Evolutionary conservation across 768 basidiomycete genomes (phyloP).

Genomic region (Pleurotus ostreatus): DNA sequence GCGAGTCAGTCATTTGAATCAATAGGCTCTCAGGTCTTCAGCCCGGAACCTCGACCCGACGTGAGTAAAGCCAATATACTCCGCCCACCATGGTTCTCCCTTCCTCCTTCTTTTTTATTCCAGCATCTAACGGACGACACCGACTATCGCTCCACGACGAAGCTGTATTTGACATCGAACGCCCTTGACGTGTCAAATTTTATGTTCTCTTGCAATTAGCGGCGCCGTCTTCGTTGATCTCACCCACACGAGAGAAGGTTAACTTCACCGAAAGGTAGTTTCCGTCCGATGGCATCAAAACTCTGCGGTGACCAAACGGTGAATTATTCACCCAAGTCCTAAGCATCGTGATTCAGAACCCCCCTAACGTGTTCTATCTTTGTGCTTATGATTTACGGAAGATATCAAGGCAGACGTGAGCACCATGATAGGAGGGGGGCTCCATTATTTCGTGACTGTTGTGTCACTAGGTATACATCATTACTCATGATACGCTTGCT

Average conservation of each 20-base stretch:
- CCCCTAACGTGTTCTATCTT: too few relatives aligned
- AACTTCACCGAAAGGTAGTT: conserved; percentile 5
- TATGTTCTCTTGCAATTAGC: not conserved
- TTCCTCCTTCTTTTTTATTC: not conserved
- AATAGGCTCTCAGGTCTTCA: not conserved
- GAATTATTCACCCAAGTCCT: not conserved
- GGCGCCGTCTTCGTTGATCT: not conserved
- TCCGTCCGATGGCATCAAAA: conserved; percentile 1
- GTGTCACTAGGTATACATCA: too few relatives aligned
- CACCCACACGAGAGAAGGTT: not conserved
- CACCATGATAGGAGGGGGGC: too few relatives aligned
- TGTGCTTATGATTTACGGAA: too few relatives aligned
- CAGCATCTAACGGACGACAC: not conserved
- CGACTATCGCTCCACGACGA: conserved; percentile 3
- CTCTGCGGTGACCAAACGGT: conserved; percentile 4
- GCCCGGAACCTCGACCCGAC: conserved; percentile 8
- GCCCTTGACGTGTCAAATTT: not conserved
- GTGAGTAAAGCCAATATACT: not conserved
- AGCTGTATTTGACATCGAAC: conserved; percentile 9
- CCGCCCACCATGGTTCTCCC: not conserved
- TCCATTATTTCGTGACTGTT: too few relatives aligned
- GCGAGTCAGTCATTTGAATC: not conserved
- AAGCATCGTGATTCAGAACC: not conserved
- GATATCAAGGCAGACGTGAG: too few relatives aligned
- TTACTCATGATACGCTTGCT: too few relatives aligned